phyloP scores from a whole-genome alignment of 345 rosid species.

The Sonneratia alba region DNA sequence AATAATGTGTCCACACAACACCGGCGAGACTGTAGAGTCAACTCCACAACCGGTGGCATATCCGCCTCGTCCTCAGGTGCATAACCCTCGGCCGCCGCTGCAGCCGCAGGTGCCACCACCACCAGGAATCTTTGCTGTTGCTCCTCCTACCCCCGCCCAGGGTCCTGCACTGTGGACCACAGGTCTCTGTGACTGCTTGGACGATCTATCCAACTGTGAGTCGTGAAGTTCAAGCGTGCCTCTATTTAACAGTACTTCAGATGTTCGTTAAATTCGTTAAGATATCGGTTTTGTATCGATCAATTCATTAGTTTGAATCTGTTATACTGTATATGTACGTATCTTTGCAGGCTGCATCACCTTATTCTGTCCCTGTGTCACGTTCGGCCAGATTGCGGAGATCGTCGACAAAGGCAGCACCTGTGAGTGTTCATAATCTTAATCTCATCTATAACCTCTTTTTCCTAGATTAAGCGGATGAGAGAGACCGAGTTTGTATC shows the following conservation, averaged over 20 bases:
- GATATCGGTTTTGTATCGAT: too few species aligned
- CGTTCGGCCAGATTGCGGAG: constrained; percentile 13
- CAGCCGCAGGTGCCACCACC: background rate
- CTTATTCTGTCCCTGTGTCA: constrained; percentile 12
- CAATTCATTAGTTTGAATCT: background rate
- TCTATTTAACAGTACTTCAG: too few species aligned
- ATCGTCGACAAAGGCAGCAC: constrained; percentile 13
- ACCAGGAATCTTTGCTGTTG: background rate
- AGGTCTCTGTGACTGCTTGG: constrained; percentile 8
- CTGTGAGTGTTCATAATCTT: constrained; percentile 3
- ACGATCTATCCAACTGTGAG: constrained; percentile 14
- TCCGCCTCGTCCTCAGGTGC: too few species aligned
- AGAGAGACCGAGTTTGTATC: too few species aligned
- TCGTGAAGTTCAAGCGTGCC: background rate
- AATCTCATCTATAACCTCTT: background rate
- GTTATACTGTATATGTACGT: too few species aligned
- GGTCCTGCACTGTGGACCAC: constrained; percentile 7
- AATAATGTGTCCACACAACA: too few species aligned
- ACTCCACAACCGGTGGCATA: too few species aligned
- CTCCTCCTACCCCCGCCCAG: background rate
- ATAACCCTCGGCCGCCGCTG: too few species aligned
- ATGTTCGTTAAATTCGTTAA: too few species aligned
- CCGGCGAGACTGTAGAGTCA: too few species aligned
- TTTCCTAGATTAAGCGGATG: too few species aligned
- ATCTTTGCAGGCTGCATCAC: constrained; percentile 5